Evolutionary conservation across 805 yeast species (phyloP), one percentile per base, ranked within the genome.

Genomic region (Metschnikowia bowlesiae): DNA sequence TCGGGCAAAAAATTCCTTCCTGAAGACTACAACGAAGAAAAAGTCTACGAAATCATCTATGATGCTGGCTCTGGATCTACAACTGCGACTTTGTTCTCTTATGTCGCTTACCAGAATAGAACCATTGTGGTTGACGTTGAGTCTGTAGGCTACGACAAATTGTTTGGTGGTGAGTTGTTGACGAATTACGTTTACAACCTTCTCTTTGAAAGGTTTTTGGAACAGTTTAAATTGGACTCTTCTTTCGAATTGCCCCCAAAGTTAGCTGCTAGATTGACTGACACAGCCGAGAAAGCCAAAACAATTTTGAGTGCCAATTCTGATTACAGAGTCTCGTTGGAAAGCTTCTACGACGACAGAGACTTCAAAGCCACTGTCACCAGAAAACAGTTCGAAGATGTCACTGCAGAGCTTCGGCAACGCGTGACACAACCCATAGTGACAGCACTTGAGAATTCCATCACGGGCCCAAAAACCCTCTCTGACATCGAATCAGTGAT

Each of bases 11-110:
- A 68, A 34, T 62, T 66, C 6, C 65, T 65, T 3, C 58, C 62
- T 18, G 76, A 74, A 2, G 70, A 70, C 42, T 67, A 61, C 49
- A 58, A 63, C 35, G 67, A 57, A 34, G 56, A 52, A 30, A 78
- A 74, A 49, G 81, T 81, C 58, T 77, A 82, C 60, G 87, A 87
- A 62, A 63, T 89, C 45, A 78, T 94, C 34, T 89, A 85, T 63
- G 99, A 94, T 65, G 80, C 87, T 80, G 99, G 99, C 43, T 92
- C 96, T 5, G 96, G 96, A 1, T 84, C 96, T 0, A 87, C 96
- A 0, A 81, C 84, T 49, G 96, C 96, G 1, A 87, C 98, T 0
- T 70, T 94, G n/a, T 80, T 90, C 46, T 82, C 91, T 0, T 74
- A 84, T 54, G 66, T 68, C 14, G 79, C 80, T 22, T 65, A 63